A percentile compares a stretch with the other conserved stretches of the same genome.
phyloP scores from a whole-genome alignment of 2,329 filamentous ascomycete species.

The Elsinoe arachidis region DNA sequence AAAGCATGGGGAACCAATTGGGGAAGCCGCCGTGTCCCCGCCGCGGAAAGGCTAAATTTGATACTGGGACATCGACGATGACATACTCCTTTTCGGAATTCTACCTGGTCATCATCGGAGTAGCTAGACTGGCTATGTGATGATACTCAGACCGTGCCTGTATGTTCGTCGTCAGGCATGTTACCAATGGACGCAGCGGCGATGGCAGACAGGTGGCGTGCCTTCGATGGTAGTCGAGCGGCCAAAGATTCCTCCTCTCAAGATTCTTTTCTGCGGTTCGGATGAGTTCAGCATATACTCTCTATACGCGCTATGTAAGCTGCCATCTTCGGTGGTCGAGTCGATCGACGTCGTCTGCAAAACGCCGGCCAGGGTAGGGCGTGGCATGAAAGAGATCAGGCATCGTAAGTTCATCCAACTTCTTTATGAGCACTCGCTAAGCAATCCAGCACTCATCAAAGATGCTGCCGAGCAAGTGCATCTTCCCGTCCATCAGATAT shows the following conservation, averaged over 20 bases:
- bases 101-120: background rate
- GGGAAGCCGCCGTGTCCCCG: background rate
- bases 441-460: slow-evolving; percentile 60
- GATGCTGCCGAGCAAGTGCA: slow-evolving; percentile 50
- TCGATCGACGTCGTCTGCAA: slow-evolving; percentile 82
- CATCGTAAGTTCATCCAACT: slow-evolving; percentile 44
- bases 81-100: background rate
- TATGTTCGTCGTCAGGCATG: background rate
- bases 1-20: background rate
- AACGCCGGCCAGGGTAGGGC: slow-evolving; percentile 67
- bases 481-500: slow-evolving; percentile 62
- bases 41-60: background rate
- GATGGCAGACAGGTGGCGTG: background rate
- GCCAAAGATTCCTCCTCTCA: slow-evolving; percentile 46
- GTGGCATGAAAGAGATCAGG: slow-evolving; percentile 60
- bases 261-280: slow-evolving; percentile 89
- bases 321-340: slow-evolving; percentile 49
- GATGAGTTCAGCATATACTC: slow-evolving; percentile 81
- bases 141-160: background rate
- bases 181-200: background rate
- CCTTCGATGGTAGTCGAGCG: background rate
- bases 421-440: slow-evolving; percentile 13
- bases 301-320: slow-evolving; percentile 55
- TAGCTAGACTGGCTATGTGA: background rate
- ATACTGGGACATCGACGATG: background rate